Evolutionary conservation across 257 asterid genomes (phyloP), one percentile per base, ranked within the genome.

Genomic region (Nicotiana otophora): DNA sequence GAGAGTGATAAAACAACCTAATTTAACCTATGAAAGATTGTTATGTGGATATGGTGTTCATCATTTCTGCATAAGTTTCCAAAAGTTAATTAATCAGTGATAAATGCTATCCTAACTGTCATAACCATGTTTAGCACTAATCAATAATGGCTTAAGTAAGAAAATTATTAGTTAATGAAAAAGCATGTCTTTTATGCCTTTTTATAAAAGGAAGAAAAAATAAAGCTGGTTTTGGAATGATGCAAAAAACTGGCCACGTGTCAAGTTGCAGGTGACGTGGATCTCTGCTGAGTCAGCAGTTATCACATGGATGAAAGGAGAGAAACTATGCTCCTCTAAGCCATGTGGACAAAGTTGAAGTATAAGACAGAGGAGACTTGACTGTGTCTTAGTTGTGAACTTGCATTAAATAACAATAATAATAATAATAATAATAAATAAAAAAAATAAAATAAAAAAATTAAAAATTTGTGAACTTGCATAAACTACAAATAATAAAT

Each of bases 71-170:
- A 46, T 14, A 23, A 9, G 34, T 74, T 46, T 74, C 8, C 2
- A 23, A 14, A 48, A 1, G 79, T 74, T 74, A 48, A 23, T 48
- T 48, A 23, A 23, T 19, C 7, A 4, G 79, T 48, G 15, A 74
- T 74, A 60, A 74, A 74, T 23, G 79, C 42, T 23, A 48, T 48
- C 79, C 79, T 74, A 74, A 74, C 62, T 74, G 61, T 48, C 62
- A 72, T 74, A 74, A 74, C 79, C 79, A 74, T 74, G 79, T 48
- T 74, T 74, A 74, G 62, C 62, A 48, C 79, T 48, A 74, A 74
- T 7, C 39, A 74, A 72, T 72, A 14, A 46, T 72, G 39, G 23
- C 36, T 72, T 72, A 48, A 72, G 48, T 72, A 46, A 72, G 15
- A 72, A 46, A 72, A 72, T n/a, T 17, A 72, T 12, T 70, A 42